Evolutionary conservation across 805 yeast genomes (phyloP), one percentile per base, ranked within the genome.

Genomic region (Candida xiaguanensis): DNA sequence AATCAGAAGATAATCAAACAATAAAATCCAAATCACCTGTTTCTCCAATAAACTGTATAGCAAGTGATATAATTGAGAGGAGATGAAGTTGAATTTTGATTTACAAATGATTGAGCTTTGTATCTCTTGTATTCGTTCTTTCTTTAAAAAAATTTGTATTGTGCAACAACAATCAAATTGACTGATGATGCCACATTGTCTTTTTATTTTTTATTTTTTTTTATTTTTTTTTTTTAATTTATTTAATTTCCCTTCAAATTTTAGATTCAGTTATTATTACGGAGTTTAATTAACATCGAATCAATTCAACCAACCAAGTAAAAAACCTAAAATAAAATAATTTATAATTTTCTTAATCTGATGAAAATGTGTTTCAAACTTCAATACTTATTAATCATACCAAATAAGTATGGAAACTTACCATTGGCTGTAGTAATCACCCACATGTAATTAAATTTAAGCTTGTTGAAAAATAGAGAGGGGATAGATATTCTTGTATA

Each of bases 171-270:
- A 17, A 18, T 9, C 14, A 17, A 16, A 31, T n/a, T n/a, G n/a
- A 16, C 7, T 19, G 17, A 30, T 23, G 19, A 18, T 18, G 34
- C 34, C 34, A 20, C 34, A 20, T 31, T 23, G 24, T 31, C 16
- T 16, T 3, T 6, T 16, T n/a, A 24, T 26, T 31, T 31, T 13
- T 19, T 18, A 29, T n/a, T 3, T 15, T 8, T 31, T 16, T 32
- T 31, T 18, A 12, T 15, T 31, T 23, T 31, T n/a, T 20, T 7
- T 20, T 20, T 20, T 20, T 20, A 7, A 12, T 18, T 31, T 30
- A 11, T 17, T 17, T n/a, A 31, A 14, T 18, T 18, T 18, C 24
- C 16, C 16, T 20, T 31, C 16, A 18, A 28, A 28, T 20, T 20
- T 28, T 28, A 18, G 19, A 28, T 28, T 28, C 17, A 16, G 17